Evolutionary conservation across 169 alveolate species (phyloP).

Genomic region (Cryptosporidium sp.): DNA sequence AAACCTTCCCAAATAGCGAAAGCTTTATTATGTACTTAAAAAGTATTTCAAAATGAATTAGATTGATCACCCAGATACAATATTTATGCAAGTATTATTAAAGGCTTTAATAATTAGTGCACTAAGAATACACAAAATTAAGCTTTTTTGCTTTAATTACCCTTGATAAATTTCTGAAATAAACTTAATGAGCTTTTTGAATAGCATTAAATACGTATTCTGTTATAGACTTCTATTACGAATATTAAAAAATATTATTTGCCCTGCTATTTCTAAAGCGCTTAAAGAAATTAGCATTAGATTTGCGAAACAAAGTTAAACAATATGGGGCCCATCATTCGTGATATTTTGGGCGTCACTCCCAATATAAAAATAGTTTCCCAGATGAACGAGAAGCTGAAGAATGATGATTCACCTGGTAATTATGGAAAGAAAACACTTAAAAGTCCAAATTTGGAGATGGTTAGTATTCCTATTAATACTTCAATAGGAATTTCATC

Average conservation of each 20-base stretch:
- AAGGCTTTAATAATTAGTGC: background rate
- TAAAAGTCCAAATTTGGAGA: background rate
- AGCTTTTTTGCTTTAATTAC: too few species aligned
- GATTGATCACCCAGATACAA: background rate
- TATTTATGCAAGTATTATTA: too few species aligned
- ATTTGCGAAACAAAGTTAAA: background rate
- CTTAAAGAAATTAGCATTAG: background rate
- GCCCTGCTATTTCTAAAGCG: background rate
- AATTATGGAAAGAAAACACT: background rate
- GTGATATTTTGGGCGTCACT: slow-evolving; percentile 48
- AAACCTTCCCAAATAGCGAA: background rate
- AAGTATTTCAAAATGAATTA: too few species aligned
- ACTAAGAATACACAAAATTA: background rate
- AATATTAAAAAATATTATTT: too few species aligned
- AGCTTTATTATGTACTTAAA: too few species aligned
- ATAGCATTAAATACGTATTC: too few species aligned
- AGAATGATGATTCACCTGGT: background rate
- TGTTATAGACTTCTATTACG: too few species aligned
- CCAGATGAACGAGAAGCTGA: slow-evolving; percentile 57
- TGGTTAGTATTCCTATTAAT: slow-evolving; percentile 68
- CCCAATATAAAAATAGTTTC: slow-evolving; percentile 67
- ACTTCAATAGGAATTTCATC: slow-evolving; percentile 23
- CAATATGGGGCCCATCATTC: slow-evolving; percentile 41
- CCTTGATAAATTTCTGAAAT: background rate
- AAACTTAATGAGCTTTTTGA: background rate